These are phyloP conservation scores for Paramecium pentaurelia DNA, from an alignment of 73 alveolate genomes.

Conservation along the genomic window DNA sequence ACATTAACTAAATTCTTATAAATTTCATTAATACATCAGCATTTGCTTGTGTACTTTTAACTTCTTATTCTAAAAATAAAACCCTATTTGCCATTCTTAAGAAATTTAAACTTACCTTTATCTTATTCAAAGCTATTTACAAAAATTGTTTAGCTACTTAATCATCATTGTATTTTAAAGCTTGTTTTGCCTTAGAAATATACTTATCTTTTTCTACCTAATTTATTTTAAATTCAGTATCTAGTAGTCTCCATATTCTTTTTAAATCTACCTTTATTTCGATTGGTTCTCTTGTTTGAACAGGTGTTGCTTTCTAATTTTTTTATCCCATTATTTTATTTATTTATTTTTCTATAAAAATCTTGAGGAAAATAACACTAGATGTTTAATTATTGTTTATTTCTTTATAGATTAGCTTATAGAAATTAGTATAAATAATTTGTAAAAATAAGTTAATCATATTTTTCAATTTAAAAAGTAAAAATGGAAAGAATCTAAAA, in stretches of 20 bases:
- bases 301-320: background rate
- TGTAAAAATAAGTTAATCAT: too few relatives aligned
- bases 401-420: background rate
- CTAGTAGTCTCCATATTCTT: background rate
- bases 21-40: background rate
- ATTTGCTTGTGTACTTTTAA: background rate
- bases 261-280: background rate
- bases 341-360: background rate
- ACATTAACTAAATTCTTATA: background rate
- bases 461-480: too few relatives aligned
- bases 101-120: background rate
- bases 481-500: too few relatives aligned
- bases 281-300: conserved; percentile 5
- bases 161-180: conserved; percentile 20
- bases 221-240: background rate
- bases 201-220: background rate
- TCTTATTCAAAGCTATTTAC: background rate
- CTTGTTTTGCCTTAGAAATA: background rate
- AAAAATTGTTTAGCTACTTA: conserved; percentile 21
- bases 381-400: background rate
- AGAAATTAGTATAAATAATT: background rate
- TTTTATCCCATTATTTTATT: background rate
- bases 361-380: background rate
- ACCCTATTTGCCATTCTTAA: background rate
- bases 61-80: background rate